Conservation (phyloP, 345 rosid species). For the Citrus mangshanensis region DNA sequence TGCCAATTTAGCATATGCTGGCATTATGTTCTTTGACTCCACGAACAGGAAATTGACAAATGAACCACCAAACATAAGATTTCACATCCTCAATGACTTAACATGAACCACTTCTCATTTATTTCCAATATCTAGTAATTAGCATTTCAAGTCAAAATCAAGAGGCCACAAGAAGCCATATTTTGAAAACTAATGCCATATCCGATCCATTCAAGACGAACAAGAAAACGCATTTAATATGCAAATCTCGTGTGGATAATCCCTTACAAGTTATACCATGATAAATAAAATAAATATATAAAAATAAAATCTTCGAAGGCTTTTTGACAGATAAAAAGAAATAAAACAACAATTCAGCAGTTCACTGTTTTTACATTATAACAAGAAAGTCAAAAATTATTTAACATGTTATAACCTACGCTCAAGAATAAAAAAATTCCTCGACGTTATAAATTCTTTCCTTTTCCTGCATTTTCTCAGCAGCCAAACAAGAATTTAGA, state of each 20-base stretch:
- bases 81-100: background rate
- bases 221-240: background rate
- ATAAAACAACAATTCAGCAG: background rate
- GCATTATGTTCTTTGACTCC: background rate
- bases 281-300: background rate
- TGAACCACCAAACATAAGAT: background rate
- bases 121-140: background rate
- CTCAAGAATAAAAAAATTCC: background rate
- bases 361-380: background rate
- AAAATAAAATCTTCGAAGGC: background rate
- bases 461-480: constrained; percentile 26
- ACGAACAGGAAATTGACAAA: background rate
- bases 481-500: constrained; percentile 20
- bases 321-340: background rate
- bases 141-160: background rate
- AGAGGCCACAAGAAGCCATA: background rate
- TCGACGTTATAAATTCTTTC: background rate
- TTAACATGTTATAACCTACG: background rate
- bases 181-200: background rate
- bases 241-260: background rate
- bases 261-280: background rate
- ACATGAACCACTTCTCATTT: background rate
- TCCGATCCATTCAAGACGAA: background rate
- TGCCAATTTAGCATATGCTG: constrained; percentile 6
- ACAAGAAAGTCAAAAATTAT: background rate